Conservation (phyloP, 768 basidiomycete species). For the Chalciporus pseudorubinellus region DNA sequence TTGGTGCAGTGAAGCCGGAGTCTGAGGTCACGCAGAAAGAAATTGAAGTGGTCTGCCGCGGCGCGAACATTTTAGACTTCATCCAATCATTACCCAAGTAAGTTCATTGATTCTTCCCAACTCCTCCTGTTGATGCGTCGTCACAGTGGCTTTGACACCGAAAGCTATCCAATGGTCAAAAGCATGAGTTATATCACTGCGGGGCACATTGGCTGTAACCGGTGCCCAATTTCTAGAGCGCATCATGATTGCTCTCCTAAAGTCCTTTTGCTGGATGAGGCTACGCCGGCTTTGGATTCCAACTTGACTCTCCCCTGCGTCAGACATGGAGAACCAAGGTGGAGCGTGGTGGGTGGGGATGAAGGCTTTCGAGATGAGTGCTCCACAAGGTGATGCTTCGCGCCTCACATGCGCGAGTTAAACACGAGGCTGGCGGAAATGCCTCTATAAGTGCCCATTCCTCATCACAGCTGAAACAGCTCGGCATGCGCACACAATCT, state of each 20-base stretch:
- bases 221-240: slow-evolving; percentile 39
- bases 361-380: too few relatives aligned
- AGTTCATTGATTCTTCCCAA: slow-evolving; percentile 39
- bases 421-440: too few relatives aligned
- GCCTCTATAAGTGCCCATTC: too few relatives aligned
- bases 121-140: slow-evolving; percentile 8
- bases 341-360: too few relatives aligned
- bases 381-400: too few relatives aligned
- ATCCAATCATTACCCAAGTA: slow-evolving; percentile 82
- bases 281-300: slow-evolving; percentile 88
- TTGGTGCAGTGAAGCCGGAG: too few relatives aligned
- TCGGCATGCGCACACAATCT: too few relatives aligned
- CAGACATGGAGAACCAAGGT: too few relatives aligned
- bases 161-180: slow-evolving; percentile 87
- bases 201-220: slow-evolving; percentile 22
- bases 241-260: slow-evolving; percentile 86
- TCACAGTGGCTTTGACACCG: slow-evolving; percentile 80
- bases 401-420: too few relatives aligned
- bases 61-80: slow-evolving; percentile 92
- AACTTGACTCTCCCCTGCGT: too few relatives aligned
- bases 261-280: slow-evolving; percentile 85
- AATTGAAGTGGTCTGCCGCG: slow-evolving; percentile 80
- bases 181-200: slow-evolving; percentile 80
- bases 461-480: too few relatives aligned
- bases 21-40: slow-evolving; percentile 84